Conservation (phyloP, 75 land plant species). For the Ceratopteris richardii region DNA sequence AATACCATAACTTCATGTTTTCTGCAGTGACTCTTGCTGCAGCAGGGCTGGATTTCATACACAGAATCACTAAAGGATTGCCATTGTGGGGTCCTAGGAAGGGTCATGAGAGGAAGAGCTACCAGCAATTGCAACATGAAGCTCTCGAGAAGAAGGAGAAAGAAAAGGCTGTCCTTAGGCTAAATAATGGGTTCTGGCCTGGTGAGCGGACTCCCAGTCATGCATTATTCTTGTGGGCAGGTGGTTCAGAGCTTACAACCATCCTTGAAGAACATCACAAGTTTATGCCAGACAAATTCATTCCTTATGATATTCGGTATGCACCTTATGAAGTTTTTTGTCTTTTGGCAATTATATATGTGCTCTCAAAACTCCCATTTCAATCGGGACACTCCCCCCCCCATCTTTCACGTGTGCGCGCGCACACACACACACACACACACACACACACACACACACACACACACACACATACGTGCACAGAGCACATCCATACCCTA, state of each 20-base stretch:
- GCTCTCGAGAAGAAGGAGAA: slow-evolving; percentile 72
- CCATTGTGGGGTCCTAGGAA: slow-evolving; percentile 71
- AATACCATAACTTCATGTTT: no score
- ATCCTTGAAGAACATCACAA: slow-evolving; percentile 38
- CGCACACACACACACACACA: no score
- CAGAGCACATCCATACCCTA: no score
- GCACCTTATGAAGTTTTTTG: neutral
- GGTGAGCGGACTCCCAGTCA: slow-evolving; percentile 69
- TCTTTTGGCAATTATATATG: neutral
- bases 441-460: no score
- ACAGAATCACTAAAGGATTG: slow-evolving; percentile 66
- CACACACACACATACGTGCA: no score
- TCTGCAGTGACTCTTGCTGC: slow-evolving; percentile 65
- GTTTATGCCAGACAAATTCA: slow-evolving; percentile 64
- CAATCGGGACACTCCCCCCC: no score
- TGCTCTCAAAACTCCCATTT: neutral
- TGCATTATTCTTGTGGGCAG: slow-evolving; percentile 87
- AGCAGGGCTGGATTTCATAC: slow-evolving; percentile 59
- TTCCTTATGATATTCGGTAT: slow-evolving; percentile 68
- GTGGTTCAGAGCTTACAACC: slow-evolving; percentile 78
- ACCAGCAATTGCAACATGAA: slow-evolving; percentile 77
- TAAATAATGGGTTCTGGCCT: slow-evolving; percentile 80
- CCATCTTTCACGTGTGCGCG: neutral
- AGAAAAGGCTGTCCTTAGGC: slow-evolving; percentile 67
- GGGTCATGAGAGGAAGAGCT: slow-evolving; percentile 73